Conservation (phyloP, 208 protist species). For the Acanthamoeba lenticulata region DNA sequence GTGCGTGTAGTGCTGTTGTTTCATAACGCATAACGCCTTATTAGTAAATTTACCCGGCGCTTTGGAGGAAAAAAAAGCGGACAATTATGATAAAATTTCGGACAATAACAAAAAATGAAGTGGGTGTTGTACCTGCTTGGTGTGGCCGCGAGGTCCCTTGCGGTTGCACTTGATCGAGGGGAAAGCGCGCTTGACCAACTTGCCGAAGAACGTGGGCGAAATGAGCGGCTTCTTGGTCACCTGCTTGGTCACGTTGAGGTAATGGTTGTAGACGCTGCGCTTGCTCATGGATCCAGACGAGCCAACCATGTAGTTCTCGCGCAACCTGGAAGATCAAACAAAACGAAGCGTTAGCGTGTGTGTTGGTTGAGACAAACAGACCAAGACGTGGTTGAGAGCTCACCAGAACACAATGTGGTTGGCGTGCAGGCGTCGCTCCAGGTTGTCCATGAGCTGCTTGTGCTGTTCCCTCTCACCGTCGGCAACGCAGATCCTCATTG, state of each 20-base stretch:
- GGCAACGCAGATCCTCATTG: constrained; percentile 58
- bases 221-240: constrained; percentile 23
- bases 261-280: constrained; percentile 62
- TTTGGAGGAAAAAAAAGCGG: neutral
- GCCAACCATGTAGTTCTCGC: constrained; percentile 54
- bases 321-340: neutral
- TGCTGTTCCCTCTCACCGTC: constrained; percentile 68
- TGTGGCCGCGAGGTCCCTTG: constrained; percentile 62
- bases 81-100: neutral
- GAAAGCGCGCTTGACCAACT: constrained; percentile 61
- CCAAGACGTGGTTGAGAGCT: neutral
- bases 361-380: too few relatives aligned
- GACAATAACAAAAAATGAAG: neutral
- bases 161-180: constrained; percentile 52
- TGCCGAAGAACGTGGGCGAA: constrained; percentile 50
- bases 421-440: constrained; percentile 59
- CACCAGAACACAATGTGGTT: constrained; percentile 67
- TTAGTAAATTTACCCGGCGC: neutral
- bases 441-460: constrained; percentile 69
- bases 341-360: neutral
- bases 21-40: neutral
- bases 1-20: constrained; percentile 35
- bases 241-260: constrained; percentile 11
- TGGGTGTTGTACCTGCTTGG: constrained; percentile 19
- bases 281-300: neutral